Percentiles rank a stretch among this genome's conserved stretches.
Evolutionary conservation across 2,329 filamentous ascomycete species (phyloP).

Genomic region (Byssothecium circinans): DNA sequence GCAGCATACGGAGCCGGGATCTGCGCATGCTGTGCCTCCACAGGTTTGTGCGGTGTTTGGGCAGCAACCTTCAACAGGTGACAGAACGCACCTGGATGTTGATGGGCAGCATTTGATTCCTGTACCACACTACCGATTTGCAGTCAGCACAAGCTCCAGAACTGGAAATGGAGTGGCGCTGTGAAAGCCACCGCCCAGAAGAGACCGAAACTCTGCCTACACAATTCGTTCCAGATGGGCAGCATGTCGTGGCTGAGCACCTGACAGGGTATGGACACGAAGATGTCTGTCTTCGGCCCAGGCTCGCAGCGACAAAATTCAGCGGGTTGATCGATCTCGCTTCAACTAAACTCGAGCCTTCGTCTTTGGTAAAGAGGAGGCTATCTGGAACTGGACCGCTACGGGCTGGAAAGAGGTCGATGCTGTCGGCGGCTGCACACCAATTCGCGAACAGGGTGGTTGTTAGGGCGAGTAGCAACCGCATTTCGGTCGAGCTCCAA

Average conservation of each 20-base stretch:
- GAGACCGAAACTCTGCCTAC: background rate
- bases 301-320: background rate
- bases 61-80: background rate
- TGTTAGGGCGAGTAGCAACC: background rate
- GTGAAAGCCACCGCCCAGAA: background rate
- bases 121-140: background rate
- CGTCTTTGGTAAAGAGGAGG: background rate
- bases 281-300: background rate
- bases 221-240: background rate
- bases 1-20: background rate
- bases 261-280: background rate
- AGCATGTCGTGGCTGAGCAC: background rate
- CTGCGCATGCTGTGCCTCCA: background rate
- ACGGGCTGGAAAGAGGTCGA: background rate
- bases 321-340: background rate
- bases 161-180: background rate
- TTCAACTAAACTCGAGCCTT: background rate
- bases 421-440: background rate
- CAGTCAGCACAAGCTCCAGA: background rate
- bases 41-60: background rate
- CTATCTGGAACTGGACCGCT: background rate
- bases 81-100: background rate
- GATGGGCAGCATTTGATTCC: slow-evolving; percentile 1
- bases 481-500: background rate
- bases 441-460: background rate